These are phyloP conservation scores for Termitomyces eurrhizus DNA, from an alignment of 768 basidiomycete genomes.

Conservation along the genomic window DNA sequence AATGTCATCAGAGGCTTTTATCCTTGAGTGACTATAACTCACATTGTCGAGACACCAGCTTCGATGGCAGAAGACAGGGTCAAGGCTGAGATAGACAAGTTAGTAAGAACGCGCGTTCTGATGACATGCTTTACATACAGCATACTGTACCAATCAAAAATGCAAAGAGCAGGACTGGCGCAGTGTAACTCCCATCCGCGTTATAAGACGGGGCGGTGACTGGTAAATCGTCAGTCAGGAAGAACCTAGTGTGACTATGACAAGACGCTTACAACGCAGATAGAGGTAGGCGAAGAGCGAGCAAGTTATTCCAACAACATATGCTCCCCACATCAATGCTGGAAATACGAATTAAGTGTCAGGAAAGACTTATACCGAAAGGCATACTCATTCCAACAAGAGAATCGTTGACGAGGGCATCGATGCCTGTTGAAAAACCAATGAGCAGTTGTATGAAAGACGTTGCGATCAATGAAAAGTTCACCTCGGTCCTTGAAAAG, in stretches of 20 bases:
- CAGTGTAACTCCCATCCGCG: slow-evolving; percentile 68
- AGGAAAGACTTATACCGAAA: neutral
- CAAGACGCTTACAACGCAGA: slow-evolving; percentile 48
- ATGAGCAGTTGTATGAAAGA: slow-evolving; percentile 17
- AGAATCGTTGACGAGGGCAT: slow-evolving; percentile 80
- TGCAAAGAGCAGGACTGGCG: slow-evolving; percentile 71
- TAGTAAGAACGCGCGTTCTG: neutral
- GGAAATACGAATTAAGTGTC: neutral
- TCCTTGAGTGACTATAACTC: slow-evolving; percentile 16
- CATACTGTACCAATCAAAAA: slow-evolving; percentile 77
- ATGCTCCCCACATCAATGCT: slow-evolving; percentile 81
- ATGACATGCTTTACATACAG: slow-evolving; percentile 39
- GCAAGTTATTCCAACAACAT: slow-evolving; percentile 68
- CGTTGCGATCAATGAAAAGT: slow-evolving; percentile 9
- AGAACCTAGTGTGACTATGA: no score
- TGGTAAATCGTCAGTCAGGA: slow-evolving; percentile 20
- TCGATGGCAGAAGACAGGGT: slow-evolving; percentile 74
- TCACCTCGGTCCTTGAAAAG: slow-evolving; percentile 68
- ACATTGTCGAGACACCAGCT: slow-evolving; percentile 88
- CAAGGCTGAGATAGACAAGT: slow-evolving; percentile 37
- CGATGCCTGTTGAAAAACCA: slow-evolving; percentile 41
- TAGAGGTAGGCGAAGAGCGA: slow-evolving; percentile 78
- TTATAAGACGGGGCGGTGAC: slow-evolving; percentile 78
- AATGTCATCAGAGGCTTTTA: neutral
- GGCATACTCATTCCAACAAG: slow-evolving; percentile 71